Base-by-base conservation (phyloP, 2,329 filamentous ascomycete genomes). In the Colletotrichum sp. region DNA sequence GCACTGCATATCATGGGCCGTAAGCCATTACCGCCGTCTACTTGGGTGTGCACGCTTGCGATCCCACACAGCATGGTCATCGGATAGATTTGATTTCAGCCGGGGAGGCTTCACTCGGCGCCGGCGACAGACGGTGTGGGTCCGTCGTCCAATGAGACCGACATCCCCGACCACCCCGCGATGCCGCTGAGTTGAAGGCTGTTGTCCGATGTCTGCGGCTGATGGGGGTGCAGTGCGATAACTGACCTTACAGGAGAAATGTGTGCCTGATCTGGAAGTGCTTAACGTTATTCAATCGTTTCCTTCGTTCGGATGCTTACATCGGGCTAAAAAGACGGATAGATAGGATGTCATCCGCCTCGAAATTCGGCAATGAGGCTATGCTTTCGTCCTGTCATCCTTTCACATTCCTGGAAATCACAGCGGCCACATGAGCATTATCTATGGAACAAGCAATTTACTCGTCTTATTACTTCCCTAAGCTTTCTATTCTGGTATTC, bases 261-360 rank as follows among this genome's bases (percentile, higher is more conserved):
- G 12, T 48, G 6, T 32, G 38, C 64, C 28, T 63, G 30, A 38
- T 15, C 26, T 55, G 55, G 34, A 12, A n/a, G 16, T 10, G 52
- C 34, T 67, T 48, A 32, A 21, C 26, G 48, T 30, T 32, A 8
- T 10, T 12, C 26, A 21, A 18, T 58, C 28, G 43, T 52, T 64
- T 52, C n/a, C 7, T 28, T 36, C 48, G 36, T 65, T 68, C 48
- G 70, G 64, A 52, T 69, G 74, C 64, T 76, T 60, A 72, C 61
- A 57, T 67, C 30, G 38, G 69, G 43, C 64, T 55, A 65, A 58
- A 48, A 34, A 55, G 13, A 43, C 24, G 12, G 26, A n/a, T 48
- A 67, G 7, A 67, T 48, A 48, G 38, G 38, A 67, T 55, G 43
- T 72, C 55, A 57, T 43, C 63, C 52, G 32, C 21, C 26, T 26